Evolutionary conservation across 1,139 yeast species (phyloP), one percentile per base, ranked within the genome.

Genomic region (Geotrichum klebahnii): DNA sequence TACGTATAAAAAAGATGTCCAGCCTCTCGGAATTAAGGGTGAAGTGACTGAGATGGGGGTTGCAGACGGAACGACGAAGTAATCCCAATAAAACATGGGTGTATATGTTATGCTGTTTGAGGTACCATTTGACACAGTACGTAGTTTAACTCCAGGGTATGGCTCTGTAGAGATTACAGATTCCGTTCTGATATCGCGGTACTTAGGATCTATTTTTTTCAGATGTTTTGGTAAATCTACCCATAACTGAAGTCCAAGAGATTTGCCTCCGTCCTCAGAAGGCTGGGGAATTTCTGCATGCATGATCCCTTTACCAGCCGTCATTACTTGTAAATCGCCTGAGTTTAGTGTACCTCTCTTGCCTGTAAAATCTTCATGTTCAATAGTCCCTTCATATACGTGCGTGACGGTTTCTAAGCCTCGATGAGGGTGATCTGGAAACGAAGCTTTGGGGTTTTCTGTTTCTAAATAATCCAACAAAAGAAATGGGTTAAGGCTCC

Each of bases 301-400:
- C 43, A 84, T 85, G 37, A 85, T 79, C 51, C 94, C 95, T 58
- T 74, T 78, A 53, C 95, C 95, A 5, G 95, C 95, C 41, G 94
- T 85, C 95, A 86, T 86, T 63, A 86, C 84, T 67, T 86, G 95
- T 57, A 86, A 71, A 64, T 86, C 95, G 48, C 95, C 95, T 14
- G 85, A 80, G 55, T 78, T 75, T 50, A 86, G 70, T 17, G 83
- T 73, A 51, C 95, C 95, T 52, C 77, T 75, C 19, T 82, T 72
- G 0, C 94, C 94, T 1, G 92, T 84, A 68, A 85, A 85, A 64
- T 86, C 95, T 66, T 85, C 95, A 64, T 86, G 95, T n/a, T 89
- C 87, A 68, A 85, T 72, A 52, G 79, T 81, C 37, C 95, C 95
- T 40, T 77, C 72, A 52, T 80, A 68, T 43, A 85, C 69, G 57